Evolutionary conservation across 2,329 filamentous ascomycete genomes (phyloP).

Genomic region (Penicillium sp.): DNA sequence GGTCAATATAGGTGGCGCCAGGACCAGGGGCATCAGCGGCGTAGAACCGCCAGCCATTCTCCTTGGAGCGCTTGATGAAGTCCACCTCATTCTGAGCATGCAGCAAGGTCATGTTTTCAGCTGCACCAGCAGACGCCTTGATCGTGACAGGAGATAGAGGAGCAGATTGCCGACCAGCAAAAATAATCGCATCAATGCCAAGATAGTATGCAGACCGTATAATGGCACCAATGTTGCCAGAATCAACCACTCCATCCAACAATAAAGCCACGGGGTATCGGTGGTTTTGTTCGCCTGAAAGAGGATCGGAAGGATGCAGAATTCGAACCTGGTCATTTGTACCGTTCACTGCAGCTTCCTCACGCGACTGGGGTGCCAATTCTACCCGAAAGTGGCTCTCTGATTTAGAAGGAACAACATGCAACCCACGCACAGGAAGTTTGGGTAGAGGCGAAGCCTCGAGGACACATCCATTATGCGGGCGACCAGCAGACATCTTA

Average conservation of each 20-base stretch:
- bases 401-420: conserved; percentile 49
- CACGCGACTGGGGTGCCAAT: conserved; percentile 68
- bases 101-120: conserved; percentile 76
- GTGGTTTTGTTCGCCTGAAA: conserved; percentile 8
- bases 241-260: conserved; percentile 64
- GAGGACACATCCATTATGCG: conserved; percentile 87
- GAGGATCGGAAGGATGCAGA: conserved; percentile 18
- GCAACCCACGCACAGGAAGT: conserved; percentile 64
- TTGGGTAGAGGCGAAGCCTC: conserved; percentile 83
- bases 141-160: conserved; percentile 74
- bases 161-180: conserved; percentile 73
- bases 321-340: conserved; percentile 53
- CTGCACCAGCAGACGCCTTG: conserved; percentile 86
- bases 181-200: conserved; percentile 80
- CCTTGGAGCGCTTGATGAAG: conserved; percentile 69
- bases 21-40: conserved; percentile 62
- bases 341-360: conserved; percentile 76
- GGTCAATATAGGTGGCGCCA: conserved; percentile 27
- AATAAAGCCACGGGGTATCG: conserved; percentile 47
- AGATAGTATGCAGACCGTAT: conserved; percentile 86
- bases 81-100: conserved; percentile 64
- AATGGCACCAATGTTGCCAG: conserved; percentile 87
- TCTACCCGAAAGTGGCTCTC: conserved; percentile 59
- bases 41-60: conserved; percentile 79
- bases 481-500: conserved; percentile 77